A percentile compares a stretch with the other conserved stretches of the same genome.
Conservation (phyloP, 1,139 yeast genomes). For the Nakaseomyces glabratus region DNA sequence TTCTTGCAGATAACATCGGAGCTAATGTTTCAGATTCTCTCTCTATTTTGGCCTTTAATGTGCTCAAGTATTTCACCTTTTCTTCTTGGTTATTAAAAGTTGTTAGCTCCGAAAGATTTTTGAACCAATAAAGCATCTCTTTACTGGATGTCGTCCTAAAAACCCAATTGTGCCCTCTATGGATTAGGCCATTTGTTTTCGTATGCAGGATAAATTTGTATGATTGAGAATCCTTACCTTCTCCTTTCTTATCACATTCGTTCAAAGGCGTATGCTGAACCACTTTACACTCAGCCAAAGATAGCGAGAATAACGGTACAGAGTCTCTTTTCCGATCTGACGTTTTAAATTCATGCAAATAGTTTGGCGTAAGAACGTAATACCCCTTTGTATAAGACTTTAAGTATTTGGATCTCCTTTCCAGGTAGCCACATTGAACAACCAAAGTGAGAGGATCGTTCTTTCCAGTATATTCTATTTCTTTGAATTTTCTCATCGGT, state of each 20-base stretch:
- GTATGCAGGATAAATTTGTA: constrained; percentile 7
- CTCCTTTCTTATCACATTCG: constrained; percentile 40
- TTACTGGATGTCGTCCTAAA: constrained; percentile 77
- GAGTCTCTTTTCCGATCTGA: constrained; percentile 75
- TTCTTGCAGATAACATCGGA: constrained; percentile 1
- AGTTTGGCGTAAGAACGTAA: constrained; percentile 84
- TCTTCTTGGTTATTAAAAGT: too few species aligned
- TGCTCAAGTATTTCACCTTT: too few species aligned
- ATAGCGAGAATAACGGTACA: constrained; percentile 78
- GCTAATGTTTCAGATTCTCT: too few species aligned
- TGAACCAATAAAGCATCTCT: constrained; percentile 76
- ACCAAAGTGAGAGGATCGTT: constrained; percentile 63
- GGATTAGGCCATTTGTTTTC: constrained; percentile 44
- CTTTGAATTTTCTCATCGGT: constrained; percentile 58
- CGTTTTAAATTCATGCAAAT: constrained; percentile 82
- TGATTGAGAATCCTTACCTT: neutral
- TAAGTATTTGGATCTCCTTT: constrained; percentile 81
- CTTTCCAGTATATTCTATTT: constrained; percentile 57
- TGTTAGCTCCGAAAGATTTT: constrained; percentile 59
- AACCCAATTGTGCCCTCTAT: constrained; percentile 86
- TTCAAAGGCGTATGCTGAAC: constrained; percentile 75
- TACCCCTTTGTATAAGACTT: constrained; percentile 85
- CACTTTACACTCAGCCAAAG: constrained; percentile 71
- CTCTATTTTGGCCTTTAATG: too few species aligned
- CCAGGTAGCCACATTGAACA: constrained; percentile 72